A percentile compares a stretch with the other conserved stretches of the same genome.
Conservation (phyloP, 768 basidiomycete species). For the Tulasnella sp. region DNA sequence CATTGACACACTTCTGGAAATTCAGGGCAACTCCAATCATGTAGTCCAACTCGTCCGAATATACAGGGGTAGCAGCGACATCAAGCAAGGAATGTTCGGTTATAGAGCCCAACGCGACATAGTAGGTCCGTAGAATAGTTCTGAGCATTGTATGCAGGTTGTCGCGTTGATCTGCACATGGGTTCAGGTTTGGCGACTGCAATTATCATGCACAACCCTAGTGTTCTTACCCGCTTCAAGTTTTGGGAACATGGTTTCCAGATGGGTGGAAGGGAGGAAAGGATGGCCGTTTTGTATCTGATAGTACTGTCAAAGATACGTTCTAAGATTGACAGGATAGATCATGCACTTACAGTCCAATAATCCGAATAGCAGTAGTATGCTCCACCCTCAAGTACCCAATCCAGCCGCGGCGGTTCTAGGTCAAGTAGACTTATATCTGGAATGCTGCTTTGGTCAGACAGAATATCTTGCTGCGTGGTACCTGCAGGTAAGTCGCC, state of each 20-base stretch:
- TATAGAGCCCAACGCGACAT: constrained; percentile 41
- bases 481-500: constrained; percentile 27
- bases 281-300: not conserved
- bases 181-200: not conserved
- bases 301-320: constrained; percentile 5
- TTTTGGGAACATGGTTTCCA: constrained; percentile 13
- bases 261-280: not conserved
- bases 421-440: constrained; percentile 64
- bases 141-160: constrained; percentile 58
- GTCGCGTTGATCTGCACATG: constrained; percentile 52
- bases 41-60: constrained; percentile 60
- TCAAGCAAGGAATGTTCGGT: constrained; percentile 6
- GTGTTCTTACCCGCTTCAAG: constrained; percentile 8
- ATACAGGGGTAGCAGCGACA: constrained; percentile 34
- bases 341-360: constrained; percentile 56
- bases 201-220: not conserved
- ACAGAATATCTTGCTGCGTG: constrained; percentile 49
- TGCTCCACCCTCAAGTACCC: constrained; percentile 74
- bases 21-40: constrained; percentile 82
- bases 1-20: constrained; percentile 81
- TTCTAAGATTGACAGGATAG: not conserved
- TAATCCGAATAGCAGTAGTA: constrained; percentile 79
- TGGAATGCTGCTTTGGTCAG: constrained; percentile 51
- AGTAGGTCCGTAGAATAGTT: constrained; percentile 70
- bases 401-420: constrained; percentile 79